Conservation (phyloP, 257 asterid genomes). For the Petrea volubilis region DNA sequence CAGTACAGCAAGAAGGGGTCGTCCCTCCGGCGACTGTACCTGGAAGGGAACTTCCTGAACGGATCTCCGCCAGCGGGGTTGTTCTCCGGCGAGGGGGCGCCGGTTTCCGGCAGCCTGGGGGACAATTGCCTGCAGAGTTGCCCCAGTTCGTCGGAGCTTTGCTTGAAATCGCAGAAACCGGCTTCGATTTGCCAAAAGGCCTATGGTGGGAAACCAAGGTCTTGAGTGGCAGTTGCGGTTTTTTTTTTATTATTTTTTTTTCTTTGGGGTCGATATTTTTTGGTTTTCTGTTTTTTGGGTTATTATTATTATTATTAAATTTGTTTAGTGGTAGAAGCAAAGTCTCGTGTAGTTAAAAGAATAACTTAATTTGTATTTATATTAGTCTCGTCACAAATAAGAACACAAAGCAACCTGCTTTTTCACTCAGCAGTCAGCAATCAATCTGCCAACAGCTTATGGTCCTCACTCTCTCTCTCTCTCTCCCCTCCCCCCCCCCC, state of each 20-base stretch:
- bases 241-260: neutral
- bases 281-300: neutral
- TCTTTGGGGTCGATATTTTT: no score
- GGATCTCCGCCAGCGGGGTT: constrained; percentile 82
- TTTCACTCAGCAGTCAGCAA: no score
- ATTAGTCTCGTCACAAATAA: constrained; percentile 1
- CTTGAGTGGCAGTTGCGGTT: constrained; percentile 28
- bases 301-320: no score
- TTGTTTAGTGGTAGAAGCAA: constrained; percentile 13
- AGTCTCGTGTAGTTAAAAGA: neutral
- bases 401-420: neutral
- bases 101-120: constrained; percentile 76
- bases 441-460: no score
- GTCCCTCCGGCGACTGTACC: constrained; percentile 53
- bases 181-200: constrained; percentile 74
- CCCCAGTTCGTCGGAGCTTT: constrained; percentile 75
- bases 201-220: constrained; percentile 72
- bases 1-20: constrained; percentile 57
- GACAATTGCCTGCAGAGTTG: constrained; percentile 78
- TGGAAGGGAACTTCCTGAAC: constrained; percentile 78
- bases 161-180: constrained; percentile 87
- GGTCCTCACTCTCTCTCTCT: no score
- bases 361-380: neutral
- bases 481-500: no score
- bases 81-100: constrained; percentile 39